Evolutionary conservation across 2,329 filamentous ascomycete species (phyloP).

Genomic region (Fusarium sp.): DNA sequence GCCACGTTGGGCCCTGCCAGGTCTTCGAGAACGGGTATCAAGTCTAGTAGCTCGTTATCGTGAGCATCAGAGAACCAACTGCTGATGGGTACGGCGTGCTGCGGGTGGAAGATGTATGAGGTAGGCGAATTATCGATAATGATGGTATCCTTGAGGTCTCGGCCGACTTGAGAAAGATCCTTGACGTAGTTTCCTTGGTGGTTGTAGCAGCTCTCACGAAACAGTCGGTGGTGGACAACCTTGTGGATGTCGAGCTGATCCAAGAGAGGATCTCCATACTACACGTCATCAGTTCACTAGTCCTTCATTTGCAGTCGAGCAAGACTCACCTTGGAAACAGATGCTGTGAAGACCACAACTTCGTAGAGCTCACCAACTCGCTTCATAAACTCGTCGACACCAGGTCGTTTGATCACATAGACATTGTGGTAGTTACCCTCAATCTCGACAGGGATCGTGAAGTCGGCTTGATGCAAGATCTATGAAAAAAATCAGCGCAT

Average conservation of each 20-base stretch:
- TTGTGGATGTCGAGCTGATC: slow-evolving; percentile 98
- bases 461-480: slow-evolving; percentile 98
- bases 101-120: slow-evolving; percentile 99
- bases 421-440: slow-evolving; percentile 99
- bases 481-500: slow-evolving; percentile 54
- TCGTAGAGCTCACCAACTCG: slow-evolving; percentile 96
- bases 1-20: slow-evolving; percentile 86
- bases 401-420: slow-evolving; percentile 99
- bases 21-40: slow-evolving; percentile 98
- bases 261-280: slow-evolving; percentile 96
- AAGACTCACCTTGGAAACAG: slow-evolving; percentile 84
- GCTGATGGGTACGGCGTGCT: slow-evolving; percentile 98
- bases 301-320: background rate
- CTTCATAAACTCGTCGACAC: slow-evolving; percentile 99
- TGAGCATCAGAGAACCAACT: slow-evolving; percentile 99
- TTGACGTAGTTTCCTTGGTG: slow-evolving; percentile 99
- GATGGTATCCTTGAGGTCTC: slow-evolving; percentile 95
- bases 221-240: slow-evolving; percentile 93
- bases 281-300: slow-evolving; percentile 37
- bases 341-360: slow-evolving; percentile 98
- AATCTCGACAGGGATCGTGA: slow-evolving; percentile 98
- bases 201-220: slow-evolving; percentile 99
- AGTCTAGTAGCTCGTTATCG: slow-evolving; percentile 96
- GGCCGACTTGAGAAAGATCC: slow-evolving; percentile 95
- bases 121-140: slow-evolving; percentile 99